Evolutionary conservation across 352 stramenopile species (phyloP).

Genomic region (Elongisporangium anandrum): DNA sequence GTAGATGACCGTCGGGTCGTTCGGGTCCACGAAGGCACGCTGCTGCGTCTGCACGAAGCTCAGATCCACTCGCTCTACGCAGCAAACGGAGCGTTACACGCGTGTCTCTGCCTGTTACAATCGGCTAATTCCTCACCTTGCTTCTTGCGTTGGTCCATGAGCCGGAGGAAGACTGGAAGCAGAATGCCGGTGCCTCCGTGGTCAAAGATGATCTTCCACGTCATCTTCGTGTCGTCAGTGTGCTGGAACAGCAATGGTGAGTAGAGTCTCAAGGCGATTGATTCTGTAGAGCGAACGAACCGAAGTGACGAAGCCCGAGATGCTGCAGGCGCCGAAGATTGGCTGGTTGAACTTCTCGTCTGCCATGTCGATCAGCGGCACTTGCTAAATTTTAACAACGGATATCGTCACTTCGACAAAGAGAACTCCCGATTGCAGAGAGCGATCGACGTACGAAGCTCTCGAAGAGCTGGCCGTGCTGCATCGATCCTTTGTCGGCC

Average conservation of each 20-base stretch:
- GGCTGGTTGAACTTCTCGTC: slow-evolving; percentile 90
- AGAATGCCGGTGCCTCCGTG: slow-evolving; percentile 82
- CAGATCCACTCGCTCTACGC: slow-evolving; percentile 55
- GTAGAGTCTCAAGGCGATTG: too few relatives aligned
- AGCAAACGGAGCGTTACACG: neutral
- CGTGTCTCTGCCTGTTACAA: neutral
- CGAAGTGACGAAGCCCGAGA: slow-evolving; percentile 61
- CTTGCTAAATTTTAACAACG: slow-evolving; percentile 37
- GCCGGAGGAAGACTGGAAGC: slow-evolving; percentile 74
- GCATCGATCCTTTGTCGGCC: slow-evolving; percentile 57
- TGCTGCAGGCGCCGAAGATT: slow-evolving; percentile 87
- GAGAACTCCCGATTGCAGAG: neutral
- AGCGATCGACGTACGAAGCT: slow-evolving; percentile 45
- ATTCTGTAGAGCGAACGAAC: too few relatives aligned
- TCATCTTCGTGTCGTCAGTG: slow-evolving; percentile 18
- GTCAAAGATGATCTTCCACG: slow-evolving; percentile 83
- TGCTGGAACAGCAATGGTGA: neutral
- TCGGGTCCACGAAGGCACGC: slow-evolving; percentile 82
- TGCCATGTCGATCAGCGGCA: slow-evolving; percentile 71
- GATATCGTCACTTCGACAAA: neutral
- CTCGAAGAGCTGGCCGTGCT: slow-evolving; percentile 67
- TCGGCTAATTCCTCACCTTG: slow-evolving; percentile 25
- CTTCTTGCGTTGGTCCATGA: slow-evolving; percentile 79
- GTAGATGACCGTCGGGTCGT: slow-evolving; percentile 84
- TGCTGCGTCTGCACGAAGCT: slow-evolving; percentile 77